These are phyloP conservation scores for Moesziomyces sp. DNA, from an alignment of 1,284 basidiomycete genomes.

Conservation along the genomic window DNA sequence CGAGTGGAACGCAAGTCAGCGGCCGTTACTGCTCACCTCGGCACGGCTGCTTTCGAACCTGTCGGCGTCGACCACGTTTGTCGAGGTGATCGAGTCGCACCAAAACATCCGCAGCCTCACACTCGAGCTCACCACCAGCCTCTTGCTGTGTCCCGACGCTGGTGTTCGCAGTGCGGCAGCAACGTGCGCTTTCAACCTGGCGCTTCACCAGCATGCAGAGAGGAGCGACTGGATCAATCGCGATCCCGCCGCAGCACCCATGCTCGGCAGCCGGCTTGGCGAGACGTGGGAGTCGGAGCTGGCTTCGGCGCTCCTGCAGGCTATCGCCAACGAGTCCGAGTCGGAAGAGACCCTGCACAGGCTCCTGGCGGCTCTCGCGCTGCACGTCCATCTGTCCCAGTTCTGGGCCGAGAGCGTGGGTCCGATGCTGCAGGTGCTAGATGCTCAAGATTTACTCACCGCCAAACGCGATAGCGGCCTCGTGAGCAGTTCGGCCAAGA, in stretches of 20 bases:
- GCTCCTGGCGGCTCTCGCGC: slow-evolving; percentile 78
- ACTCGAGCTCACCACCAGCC: slow-evolving; percentile 74
- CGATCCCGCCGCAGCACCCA: slow-evolving; percentile 69
- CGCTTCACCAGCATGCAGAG: slow-evolving; percentile 63
- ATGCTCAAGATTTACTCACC: slow-evolving; percentile 55
- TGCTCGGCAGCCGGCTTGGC: slow-evolving; percentile 73
- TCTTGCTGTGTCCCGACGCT: slow-evolving; percentile 76
- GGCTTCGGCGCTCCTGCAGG: slow-evolving; percentile 80
- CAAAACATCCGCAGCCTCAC: slow-evolving; percentile 63
- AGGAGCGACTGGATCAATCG: slow-evolving; percentile 37
- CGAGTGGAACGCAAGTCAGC: slow-evolving; percentile 73
- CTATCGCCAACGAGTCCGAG: slow-evolving; percentile 76
- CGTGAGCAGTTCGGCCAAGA: slow-evolving; percentile 30
- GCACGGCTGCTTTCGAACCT: slow-evolving; percentile 81
- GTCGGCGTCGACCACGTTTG: slow-evolving; percentile 71
- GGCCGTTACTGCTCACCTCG: slow-evolving; percentile 71
- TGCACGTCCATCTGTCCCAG: slow-evolving; percentile 76
- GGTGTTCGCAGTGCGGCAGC: slow-evolving; percentile 81
- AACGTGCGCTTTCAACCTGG: slow-evolving; percentile 81
- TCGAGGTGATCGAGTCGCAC: slow-evolving; percentile 74
- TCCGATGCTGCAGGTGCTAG: slow-evolving; percentile 78
- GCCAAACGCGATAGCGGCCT: slow-evolving; percentile 6
- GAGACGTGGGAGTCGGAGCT: slow-evolving; percentile 81
- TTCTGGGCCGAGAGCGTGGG: slow-evolving; percentile 73
- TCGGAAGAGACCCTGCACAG: slow-evolving; percentile 78